A percentile compares a stretch with the other conserved stretches of the same genome.
phyloP scores from a whole-genome alignment of 352 stramenopile species.

The Phytophthora ramorum region DNA sequence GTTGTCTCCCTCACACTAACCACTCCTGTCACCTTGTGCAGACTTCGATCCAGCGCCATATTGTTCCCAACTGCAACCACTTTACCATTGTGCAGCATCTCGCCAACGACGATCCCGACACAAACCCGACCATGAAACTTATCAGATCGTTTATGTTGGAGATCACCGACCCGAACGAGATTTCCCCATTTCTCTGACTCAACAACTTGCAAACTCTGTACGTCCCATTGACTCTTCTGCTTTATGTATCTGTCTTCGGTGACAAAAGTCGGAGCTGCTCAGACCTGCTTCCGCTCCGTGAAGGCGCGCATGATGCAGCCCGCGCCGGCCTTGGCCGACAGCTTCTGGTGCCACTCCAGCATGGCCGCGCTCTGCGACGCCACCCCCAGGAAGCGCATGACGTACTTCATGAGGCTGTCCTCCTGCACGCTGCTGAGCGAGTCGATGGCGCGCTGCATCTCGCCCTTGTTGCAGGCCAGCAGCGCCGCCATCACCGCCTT shows the following conservation, averaged over 20 bases:
- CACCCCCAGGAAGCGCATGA: constrained; percentile 81
- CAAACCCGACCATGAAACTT: constrained; percentile 48
- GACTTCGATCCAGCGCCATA: constrained; percentile 47
- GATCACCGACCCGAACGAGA: constrained; percentile 12
- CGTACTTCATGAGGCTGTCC: constrained; percentile 91
- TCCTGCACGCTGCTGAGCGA: constrained; percentile 69
- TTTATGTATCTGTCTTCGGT: constrained; percentile 8
- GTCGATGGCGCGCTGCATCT: constrained; percentile 87
- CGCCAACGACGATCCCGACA: constrained; percentile 34
- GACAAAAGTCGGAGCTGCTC: constrained; percentile 14
- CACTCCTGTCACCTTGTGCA: constrained; percentile 18
- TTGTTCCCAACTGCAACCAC: constrained; percentile 68
- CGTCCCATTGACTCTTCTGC: constrained; percentile 18
- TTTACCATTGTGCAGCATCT: constrained; percentile 79
- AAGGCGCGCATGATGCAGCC: constrained; percentile 91
- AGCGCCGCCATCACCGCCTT: constrained; percentile 80
- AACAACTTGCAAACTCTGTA: constrained; percentile 30
- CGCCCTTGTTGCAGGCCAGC: constrained; percentile 87
- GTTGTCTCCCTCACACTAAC: constrained; percentile 4
- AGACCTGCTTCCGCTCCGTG: constrained; percentile 91
- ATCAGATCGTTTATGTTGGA: constrained; percentile 55
- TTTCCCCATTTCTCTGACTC: constrained; percentile 4
- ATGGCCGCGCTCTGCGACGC: constrained; percentile 81
- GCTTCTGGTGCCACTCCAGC: constrained; percentile 91
- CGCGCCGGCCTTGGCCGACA: constrained; percentile 82